phyloP scores from a whole-genome alignment of 1,284 basidiomycete species.

The Irpex sp. region DNA sequence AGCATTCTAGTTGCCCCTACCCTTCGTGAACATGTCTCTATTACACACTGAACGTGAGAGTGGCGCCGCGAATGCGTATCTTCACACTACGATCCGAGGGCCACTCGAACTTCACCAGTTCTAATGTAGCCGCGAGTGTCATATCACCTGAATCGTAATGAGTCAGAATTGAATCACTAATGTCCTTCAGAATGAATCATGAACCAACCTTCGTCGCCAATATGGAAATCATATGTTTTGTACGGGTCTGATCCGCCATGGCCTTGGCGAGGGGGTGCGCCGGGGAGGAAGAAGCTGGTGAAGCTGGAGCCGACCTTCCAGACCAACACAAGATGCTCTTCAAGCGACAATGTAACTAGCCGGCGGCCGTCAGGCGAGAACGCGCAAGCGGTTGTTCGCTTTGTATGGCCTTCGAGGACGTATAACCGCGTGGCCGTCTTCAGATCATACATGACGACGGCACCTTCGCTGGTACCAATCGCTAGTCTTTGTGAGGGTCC shows the following conservation, averaged over 20 bases:
- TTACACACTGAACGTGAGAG: slow-evolving; percentile 79
- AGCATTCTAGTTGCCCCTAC: neutral
- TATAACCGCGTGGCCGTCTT: slow-evolving; percentile 95
- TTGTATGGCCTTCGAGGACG: slow-evolving; percentile 89
- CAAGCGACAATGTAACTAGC: slow-evolving; percentile 83
- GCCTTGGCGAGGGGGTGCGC: slow-evolving; percentile 89
- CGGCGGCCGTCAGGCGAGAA: slow-evolving; percentile 93
- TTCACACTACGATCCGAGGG: slow-evolving; percentile 76
- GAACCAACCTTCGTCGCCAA: slow-evolving; percentile 54
- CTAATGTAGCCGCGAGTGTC: slow-evolving; percentile 67
- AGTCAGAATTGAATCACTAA: neutral
- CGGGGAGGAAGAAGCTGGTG: slow-evolving; percentile 86
- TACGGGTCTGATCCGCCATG: slow-evolving; percentile 78
- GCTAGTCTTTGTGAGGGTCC: slow-evolving; percentile 82
- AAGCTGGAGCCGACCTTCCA: slow-evolving; percentile 91
- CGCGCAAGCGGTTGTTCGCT: slow-evolving; percentile 73
- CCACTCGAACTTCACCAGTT: slow-evolving; percentile 82
- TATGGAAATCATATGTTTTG: slow-evolving; percentile 78
- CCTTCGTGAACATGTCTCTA: neutral
- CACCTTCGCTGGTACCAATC: slow-evolving; percentile 92
- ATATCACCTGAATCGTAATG: slow-evolving; percentile 50
- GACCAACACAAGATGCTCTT: slow-evolving; percentile 78
- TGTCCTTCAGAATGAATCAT: too few relatives aligned
- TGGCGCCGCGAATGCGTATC: slow-evolving; percentile 76
- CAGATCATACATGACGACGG: slow-evolving; percentile 94